phyloP scores from a whole-genome alignment of 1,139 yeast species.

The Geotrichum klebahnii region DNA sequence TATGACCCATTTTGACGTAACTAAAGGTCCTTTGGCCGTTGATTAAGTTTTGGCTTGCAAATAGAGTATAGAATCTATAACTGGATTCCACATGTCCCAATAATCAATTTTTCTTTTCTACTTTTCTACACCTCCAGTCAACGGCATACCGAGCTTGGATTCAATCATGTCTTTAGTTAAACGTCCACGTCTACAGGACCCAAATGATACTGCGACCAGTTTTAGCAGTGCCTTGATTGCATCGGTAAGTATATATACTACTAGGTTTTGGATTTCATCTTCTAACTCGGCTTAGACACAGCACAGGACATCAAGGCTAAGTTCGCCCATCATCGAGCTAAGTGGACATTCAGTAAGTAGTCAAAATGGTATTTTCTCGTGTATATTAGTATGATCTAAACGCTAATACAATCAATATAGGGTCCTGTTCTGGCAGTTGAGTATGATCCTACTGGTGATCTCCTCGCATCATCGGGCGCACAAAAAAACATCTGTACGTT shows the following conservation, averaged over 20 bases:
- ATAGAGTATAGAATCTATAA: too few relatives aligned
- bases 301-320: conserved; percentile 26
- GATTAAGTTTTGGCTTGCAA: neutral
- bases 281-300: neutral
- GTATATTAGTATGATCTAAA: neutral
- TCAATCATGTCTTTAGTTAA: conserved; percentile 13
- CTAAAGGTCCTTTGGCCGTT: neutral
- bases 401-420: neutral
- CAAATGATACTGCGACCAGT: neutral
- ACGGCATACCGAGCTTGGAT: neutral
- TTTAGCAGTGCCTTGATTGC: neutral
- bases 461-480: conserved; percentile 37
- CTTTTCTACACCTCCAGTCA: neutral
- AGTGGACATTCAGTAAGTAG: conserved; percentile 28
- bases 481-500: conserved; percentile 33
- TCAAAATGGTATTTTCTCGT: neutral
- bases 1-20: too few relatives aligned
- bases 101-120: neutral
- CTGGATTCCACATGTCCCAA: too few relatives aligned
- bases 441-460: conserved; percentile 36
- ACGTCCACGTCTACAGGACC: conserved; percentile 9
- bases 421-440: conserved; percentile 32
- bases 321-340: conserved; percentile 29
- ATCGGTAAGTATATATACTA: neutral
- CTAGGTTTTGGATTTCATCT: neutral